Evolutionary conservation across 2,329 filamentous ascomycete species (phyloP).

Genomic region (Colletotrichum caudatum): DNA sequence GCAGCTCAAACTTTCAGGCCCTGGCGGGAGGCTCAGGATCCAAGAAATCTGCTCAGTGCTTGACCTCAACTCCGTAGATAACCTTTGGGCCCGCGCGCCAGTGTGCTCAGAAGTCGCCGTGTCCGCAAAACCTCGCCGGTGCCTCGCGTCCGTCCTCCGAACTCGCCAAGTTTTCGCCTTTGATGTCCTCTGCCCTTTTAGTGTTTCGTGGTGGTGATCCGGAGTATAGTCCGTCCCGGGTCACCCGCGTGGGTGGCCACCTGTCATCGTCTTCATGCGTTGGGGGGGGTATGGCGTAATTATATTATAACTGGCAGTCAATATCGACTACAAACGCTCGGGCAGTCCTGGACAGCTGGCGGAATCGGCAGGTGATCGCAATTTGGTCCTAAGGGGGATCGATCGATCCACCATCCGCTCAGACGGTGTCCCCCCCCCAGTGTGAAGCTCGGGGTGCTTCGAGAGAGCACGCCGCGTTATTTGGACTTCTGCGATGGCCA

Average conservation of each 20-base stretch:
- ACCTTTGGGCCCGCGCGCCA: conserved; percentile 24
- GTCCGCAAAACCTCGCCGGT: neutral
- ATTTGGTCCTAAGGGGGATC: neutral
- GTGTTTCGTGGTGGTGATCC: neutral
- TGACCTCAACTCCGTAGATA: conserved; percentile 1
- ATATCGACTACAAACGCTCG: conserved; percentile 8
- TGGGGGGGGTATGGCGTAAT: conserved; percentile 1
- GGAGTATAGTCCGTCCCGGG: conserved; percentile 32
- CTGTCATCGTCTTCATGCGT: conserved; percentile 26
- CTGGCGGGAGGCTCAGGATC: conserved; percentile 1
- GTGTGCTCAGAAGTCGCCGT: neutral
- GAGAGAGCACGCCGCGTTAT: neutral
- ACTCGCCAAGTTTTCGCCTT: conserved; percentile 1
- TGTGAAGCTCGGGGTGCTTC: neutral
- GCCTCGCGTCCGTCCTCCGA: neutral
- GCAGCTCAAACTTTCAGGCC: conserved; percentile 29
- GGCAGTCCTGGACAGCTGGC: neutral
- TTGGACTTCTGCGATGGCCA: neutral
- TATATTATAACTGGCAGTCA: neutral
- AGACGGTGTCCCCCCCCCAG: neutral
- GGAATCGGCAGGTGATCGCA: neutral
- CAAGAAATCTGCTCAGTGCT: conserved; percentile 2
- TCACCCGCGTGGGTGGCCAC: neutral
- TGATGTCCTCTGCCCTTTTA: neutral
- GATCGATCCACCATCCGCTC: neutral